Percentiles rank a stretch among this genome's conserved stretches.
These are phyloP conservation scores for Seiridium unicorne DNA, from an alignment of 2,329 filamentous ascomycete genomes.

Conservation along the genomic window DNA sequence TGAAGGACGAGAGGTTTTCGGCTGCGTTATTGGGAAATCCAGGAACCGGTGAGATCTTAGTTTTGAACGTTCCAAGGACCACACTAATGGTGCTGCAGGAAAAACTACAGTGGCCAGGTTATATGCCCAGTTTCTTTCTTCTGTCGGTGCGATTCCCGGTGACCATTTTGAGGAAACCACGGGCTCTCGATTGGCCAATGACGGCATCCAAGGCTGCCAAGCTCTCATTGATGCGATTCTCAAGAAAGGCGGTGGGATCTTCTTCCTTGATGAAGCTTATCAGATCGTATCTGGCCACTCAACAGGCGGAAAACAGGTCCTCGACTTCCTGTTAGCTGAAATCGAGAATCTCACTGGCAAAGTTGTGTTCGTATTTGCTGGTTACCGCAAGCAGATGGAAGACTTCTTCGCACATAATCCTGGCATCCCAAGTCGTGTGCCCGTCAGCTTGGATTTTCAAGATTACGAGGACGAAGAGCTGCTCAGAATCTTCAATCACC, in stretches of 20 bases:
- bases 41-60: constrained; percentile 58
- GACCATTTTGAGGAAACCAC: constrained; percentile 63
- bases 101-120: constrained; percentile 76
- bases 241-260: constrained; percentile 60
- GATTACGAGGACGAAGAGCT: constrained; percentile 70
- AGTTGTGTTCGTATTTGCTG: constrained; percentile 70
- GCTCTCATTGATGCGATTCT: constrained; percentile 55
- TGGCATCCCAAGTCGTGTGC: constrained; percentile 68
- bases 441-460: constrained; percentile 61
- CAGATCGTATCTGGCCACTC: constrained; percentile 63
- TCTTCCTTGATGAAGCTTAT: constrained; percentile 81
- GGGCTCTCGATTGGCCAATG: constrained; percentile 62
- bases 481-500: constrained; percentile 54
- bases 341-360: constrained; percentile 71
- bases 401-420: constrained; percentile 73
- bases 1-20: constrained; percentile 60
- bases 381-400: constrained; percentile 75
- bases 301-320: constrained; percentile 55
- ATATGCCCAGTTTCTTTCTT: constrained; percentile 64
- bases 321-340: constrained; percentile 71
- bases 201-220: constrained; percentile 58
- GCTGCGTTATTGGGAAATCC: constrained; percentile 69
- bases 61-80: background rate
- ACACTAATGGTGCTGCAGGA: constrained; percentile 31
- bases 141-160: constrained; percentile 62